Evolutionary conservation across 2,329 filamentous ascomycete genomes (phyloP), one percentile per base, ranked within the genome.

Genomic region (Fusarium neocosmosporiellum): DNA sequence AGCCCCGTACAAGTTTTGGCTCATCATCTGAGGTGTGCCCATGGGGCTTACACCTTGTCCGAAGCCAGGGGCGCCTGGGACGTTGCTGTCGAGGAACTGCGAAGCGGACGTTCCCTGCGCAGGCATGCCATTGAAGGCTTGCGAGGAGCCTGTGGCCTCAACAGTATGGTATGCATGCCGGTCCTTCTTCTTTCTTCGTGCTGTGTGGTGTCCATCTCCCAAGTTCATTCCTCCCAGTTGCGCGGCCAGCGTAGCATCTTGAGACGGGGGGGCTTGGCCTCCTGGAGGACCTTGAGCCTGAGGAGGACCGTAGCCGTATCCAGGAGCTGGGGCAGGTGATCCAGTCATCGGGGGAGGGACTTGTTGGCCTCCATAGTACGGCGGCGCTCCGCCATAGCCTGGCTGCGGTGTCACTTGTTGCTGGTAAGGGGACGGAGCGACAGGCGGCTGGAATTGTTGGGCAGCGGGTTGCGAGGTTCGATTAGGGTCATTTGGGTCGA

Each of bases 81-180:
- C 78, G n/a, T 74, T 70, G 62, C 75, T 77, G 65, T 83, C 81
- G 46, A 85, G 80, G 71, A 85, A 85, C 65, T 84, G 81, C 22
- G 77, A 79, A 20, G 78, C 84, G 20, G 88, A 86, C 27, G 86
- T 86, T 33, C 87, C 89, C 13, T 86, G 84, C 27, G 88, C 86
- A 2, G 91, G 90, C 78, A 92, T 89, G 69, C 90, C 92, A 79
- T 92, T 92, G 83, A 93, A 93, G 13, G 90, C 85, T 78, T 93
- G 90, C 7, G 91, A 90, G 36, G 90, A 90, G 58, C 91, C 90
- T 7, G 87, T 87, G 24, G 93, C 90, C 73, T 96, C 94, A 61
- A 98, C 90, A 41, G 90, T 92, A 82, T 98, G 96, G 82, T 97
- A 93, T 72, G 95, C 96, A 83, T 98, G 96, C 67, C 94, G 90